phyloP scores from a whole-genome alignment of 441 rosid species.

The Dalechampia spathulata region DNA sequence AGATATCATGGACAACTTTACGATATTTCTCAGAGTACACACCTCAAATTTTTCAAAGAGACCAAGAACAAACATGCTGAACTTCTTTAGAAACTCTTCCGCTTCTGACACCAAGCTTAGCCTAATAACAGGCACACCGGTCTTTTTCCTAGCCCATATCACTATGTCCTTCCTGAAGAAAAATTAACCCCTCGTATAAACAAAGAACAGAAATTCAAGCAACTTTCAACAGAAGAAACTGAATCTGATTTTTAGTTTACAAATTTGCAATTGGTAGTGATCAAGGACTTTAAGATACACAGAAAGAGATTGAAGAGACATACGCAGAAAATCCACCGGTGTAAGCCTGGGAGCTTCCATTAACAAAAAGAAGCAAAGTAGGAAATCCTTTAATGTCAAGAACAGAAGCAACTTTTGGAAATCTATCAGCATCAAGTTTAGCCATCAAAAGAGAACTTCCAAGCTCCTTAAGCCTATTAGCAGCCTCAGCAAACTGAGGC shows the following conservation, averaged over 20 bases:
- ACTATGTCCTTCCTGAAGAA: conserved; percentile 78
- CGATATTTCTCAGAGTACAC: conserved; percentile 7
- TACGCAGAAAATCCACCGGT: conserved; percentile 79
- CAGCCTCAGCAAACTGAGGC: conserved; percentile 92
- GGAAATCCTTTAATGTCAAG: conserved; percentile 74
- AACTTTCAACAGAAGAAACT: too few species aligned
- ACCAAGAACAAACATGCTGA: conserved; percentile 50
- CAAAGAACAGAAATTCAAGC: too few species aligned
- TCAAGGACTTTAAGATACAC: neutral
- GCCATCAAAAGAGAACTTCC: conserved; percentile 61
- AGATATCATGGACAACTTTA: neutral
- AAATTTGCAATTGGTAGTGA: too few species aligned
- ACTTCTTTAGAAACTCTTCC: conserved; percentile 46
- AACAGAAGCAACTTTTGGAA: conserved; percentile 54
- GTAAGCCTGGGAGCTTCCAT: conserved; percentile 62
- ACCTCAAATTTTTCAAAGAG: conserved; percentile 71
- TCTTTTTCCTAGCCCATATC: conserved; percentile 81
- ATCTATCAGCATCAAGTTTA: conserved; percentile 81
- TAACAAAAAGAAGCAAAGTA: conserved; percentile 65
- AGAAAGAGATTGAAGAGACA: conserved; percentile 4
- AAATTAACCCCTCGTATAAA: too few species aligned
- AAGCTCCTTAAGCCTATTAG: conserved; percentile 57
- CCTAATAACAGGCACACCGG: conserved; percentile 57
- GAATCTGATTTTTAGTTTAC: too few species aligned
- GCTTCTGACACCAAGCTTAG: conserved; percentile 44